These are phyloP conservation scores for Yamadazyma tumulicola DNA, from an alignment of 805 yeast species.

Conservation along the genomic window DNA sequence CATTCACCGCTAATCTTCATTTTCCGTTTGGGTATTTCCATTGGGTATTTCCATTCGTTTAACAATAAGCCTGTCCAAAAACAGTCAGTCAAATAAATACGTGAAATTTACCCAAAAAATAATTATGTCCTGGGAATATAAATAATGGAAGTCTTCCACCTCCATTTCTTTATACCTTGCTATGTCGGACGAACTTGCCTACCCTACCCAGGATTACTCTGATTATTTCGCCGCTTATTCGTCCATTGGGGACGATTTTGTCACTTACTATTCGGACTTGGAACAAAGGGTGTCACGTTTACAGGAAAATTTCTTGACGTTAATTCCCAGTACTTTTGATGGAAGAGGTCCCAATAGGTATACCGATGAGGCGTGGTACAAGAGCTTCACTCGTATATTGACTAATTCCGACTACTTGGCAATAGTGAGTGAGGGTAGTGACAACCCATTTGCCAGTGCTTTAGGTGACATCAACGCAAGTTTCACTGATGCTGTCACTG, in stretches of 20 bases:
- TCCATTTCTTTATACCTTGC: constrained; percentile 1
- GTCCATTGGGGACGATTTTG: neutral
- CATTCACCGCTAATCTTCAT: too few species aligned
- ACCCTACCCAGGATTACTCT: neutral
- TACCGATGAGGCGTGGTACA: constrained; percentile 1
- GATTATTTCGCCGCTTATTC: neutral
- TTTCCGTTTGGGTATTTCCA: too few species aligned
- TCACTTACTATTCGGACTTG: neutral
- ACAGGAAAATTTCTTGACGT: neutral
- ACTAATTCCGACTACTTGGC: constrained; percentile 1
- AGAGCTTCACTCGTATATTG: constrained; percentile 1
- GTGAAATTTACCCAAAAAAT: too few species aligned
- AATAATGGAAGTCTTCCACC: too few species aligned
- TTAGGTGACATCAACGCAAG: neutral
- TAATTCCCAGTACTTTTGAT: constrained; percentile 3
- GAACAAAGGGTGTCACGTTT: neutral
- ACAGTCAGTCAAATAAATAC: too few species aligned
- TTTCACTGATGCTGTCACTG: neutral
- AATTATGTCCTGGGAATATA: too few species aligned
- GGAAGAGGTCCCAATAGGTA: neutral
- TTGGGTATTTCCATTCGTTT: too few species aligned
- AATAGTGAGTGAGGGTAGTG: neutral
- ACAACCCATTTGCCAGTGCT: neutral
- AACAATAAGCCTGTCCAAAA: too few species aligned
- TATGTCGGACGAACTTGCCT: neutral